Evolutionary conservation across 2,329 filamentous ascomycete genomes (phyloP), one percentile per base, ranked within the genome.

Genomic region (Curvularia lunata): DNA sequence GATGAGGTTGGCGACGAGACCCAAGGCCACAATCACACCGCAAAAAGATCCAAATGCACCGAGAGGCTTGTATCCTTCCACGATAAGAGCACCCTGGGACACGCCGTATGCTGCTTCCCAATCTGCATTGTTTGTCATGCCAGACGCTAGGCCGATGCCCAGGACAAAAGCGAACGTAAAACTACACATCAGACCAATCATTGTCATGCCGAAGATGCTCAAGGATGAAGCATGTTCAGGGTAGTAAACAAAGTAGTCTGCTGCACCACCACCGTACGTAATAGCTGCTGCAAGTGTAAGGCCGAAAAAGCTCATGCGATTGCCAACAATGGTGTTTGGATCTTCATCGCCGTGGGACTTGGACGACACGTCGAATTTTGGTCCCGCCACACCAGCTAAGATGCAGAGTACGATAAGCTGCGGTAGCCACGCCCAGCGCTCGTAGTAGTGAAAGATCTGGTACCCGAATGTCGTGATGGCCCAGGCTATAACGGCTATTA

Each of bases 241-340:
- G 69, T 86, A 88, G 74, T 89, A 90, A 52, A 89, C 86, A 64
- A 89, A 88, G 69, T 86, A 89, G 70, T 90, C 88, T 0, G 85
- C 85, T n/a, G 84, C 86, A 1, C 83, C 82, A 4, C 85, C 84
- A 1, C 84, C 79, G 70, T 88, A 91, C 1, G 86, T 88, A 52
- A 89, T 83, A 7, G 85, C 85, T 1, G 85, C 84, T 21, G 87
- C 86, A 12, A 90, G 79, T 63, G 85, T 89, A 46, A 91, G 79
- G 10, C 85, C 88, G 74, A 92, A 89, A 75, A 90, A 92, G 4
- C 86, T 88, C 30, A 91, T 77, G 2, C 84, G 78, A 59, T 85
- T 84, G 21, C 85, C 87, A 13, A 79, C 76, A 7, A 87, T 67
- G 2, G 84, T 85, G n/a, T 59, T 53, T 7, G 67, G 58, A 42